Base-by-base conservation (phyloP, 2,329 filamentous ascomycete species). In the Cladosporium phlei region DNA sequence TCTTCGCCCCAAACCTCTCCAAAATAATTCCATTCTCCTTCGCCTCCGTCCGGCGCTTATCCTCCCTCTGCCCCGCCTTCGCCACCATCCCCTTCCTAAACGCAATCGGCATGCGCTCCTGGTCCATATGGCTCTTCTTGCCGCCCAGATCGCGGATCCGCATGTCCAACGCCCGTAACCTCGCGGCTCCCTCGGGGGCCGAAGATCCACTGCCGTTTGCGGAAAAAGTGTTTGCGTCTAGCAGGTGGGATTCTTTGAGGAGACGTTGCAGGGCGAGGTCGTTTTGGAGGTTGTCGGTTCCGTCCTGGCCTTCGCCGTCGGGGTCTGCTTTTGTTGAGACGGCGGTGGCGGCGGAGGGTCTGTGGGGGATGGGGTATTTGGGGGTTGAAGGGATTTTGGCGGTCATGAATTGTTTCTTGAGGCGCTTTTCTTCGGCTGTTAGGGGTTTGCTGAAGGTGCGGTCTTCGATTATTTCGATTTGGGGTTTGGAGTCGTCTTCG, bases 181-280 rank as follows among this genome's bases (percentile, higher is more conserved):
- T 80, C 57, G 85, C 85, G 58, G 82, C 83, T 45, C 90, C 90
- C 3, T 72, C 69, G 22, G 65, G 62, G 4, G 47, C 52, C 0
- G 40, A 46, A 30, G 68, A 63, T 34, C 70, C 58, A 12, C 68
- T 62, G 17, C 77, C 72, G n/a, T 68, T 60, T 16, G 77, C 71
- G 3, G 76, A 71, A 46, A 75, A 71, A 21, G 72, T 70, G 11
- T 76, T 72, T 1, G 78, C 71, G 38, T 81, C 77, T 48, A 97
- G 81, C 51, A 97, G 83, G 68, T 95, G 89, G 0, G 90, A 96
- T 74, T 98, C 93, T 56, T 84, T 78, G 48, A 98, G 80, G 30
- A 98, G 81, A 37, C 89, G 84, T 66, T 96, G 91, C 11, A 98
- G 81, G 29, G 88, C 90, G 45, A 95, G 81, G 66, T 97, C 93